Base-by-base conservation (phyloP, 2,329 filamentous ascomycete species). In the Didymella glomerata region DNA sequence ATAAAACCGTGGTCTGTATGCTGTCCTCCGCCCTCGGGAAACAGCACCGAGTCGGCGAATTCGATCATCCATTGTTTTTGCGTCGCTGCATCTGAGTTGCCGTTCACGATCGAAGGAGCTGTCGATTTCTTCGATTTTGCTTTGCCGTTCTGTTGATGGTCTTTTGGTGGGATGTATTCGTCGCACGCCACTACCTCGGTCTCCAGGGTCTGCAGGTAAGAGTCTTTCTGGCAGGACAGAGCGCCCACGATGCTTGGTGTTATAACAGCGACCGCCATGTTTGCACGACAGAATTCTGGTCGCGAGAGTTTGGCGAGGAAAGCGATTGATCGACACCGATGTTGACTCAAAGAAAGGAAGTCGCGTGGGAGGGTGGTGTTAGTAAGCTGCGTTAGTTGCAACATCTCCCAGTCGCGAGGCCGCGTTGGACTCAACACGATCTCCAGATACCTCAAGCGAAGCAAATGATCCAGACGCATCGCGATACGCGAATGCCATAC, bases 1-100 rank as follows among this genome's bases (percentile, higher is more conserved):
- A 76, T 59, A 2, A 66, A 58, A 22, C 73, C 73, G 48, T 75
- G 68, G 44, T 75, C 73, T 3, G 70, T 72, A 27, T 69, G 70
- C 48, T 76, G 73, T 1, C 73, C 73, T 20, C 73, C 73, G 11
- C 72, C 73, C 61, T 74, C 72, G 9, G 73, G 72, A 32, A 76
- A 76, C 2, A 76, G 62, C 3, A 76, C 69, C 1, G 71, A 73
- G 48, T 76, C 73, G 1, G 67, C 69, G 20, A 73, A 66, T 54
- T 76, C 72, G 38, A 76, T 66, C 38, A 74, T 66, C 60, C 62
- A 76, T 49, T 63, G 63, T 6, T 40, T 30, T 48, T 69, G 69
- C 9, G 56, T 48, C n/a, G 58, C n/a, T 40, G 56, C 48, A 9
- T 67, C 62, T 13, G 46, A 42, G 24, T 58, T 27, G 4, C 27